Evolutionary conservation across 2,329 filamentous ascomycete genomes (phyloP), one percentile per base, ranked within the genome.

Genomic region (Alternaria solani): DNA sequence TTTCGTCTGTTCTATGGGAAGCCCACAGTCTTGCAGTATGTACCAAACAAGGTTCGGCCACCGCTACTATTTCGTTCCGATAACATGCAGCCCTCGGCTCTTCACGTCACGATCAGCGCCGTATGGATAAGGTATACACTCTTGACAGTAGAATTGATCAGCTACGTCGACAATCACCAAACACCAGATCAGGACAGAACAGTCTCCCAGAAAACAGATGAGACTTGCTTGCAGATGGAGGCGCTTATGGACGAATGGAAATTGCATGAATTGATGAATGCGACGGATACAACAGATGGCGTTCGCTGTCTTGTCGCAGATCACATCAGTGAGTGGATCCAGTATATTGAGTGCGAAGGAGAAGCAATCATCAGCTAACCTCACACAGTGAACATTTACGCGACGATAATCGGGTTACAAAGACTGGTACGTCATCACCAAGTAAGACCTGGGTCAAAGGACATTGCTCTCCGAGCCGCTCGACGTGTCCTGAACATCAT

Each of bases 1-100:
- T 75, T 74, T 48, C 71, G 72, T 3, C 34, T 75, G 9, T 73
- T 75, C 41, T 74, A 68, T 39, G 65, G 62, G 4, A 75, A 73
- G 34, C 73, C 72, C 28, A 61, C 65, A 2, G 58, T 69, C 18
- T 61, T 74, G 8, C 55, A 60, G 23, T 74, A 66, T 65, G 55
- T 51, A 5, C 55, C 66, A 8, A 53, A 61, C 18, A 65, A 65
- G 8, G 63, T 75, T 20, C 65, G 61, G 25, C 62, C 70, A 16
- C 71, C 73, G 9, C 25, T 61, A 12, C 41, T 74, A 9, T 55
- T 75, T 18, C 65, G 60, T 18, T 14, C 55, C 2, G 32, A 43
- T 3, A 65, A 69, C 39, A 61, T 73, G 60, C 65, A 72, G 8
- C 71, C 71, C 2, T 63, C 55, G 1, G 63, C 63, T 4, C 36